Base-by-base conservation (phyloP, 2,329 filamentous ascomycete genomes). In the Ophiostoma triangulosporum region DNA sequence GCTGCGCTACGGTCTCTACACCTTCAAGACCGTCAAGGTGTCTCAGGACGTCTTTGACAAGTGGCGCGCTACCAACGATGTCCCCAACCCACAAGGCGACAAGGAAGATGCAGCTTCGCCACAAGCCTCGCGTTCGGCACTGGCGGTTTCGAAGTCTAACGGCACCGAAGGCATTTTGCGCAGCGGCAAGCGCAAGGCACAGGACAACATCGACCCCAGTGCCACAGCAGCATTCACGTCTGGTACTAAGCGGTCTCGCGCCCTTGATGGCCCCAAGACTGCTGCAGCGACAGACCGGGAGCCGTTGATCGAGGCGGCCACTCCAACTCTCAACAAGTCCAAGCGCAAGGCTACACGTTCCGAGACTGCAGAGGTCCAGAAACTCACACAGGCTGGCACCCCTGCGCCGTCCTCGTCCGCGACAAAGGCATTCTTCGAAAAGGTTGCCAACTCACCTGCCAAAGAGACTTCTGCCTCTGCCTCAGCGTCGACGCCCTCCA, bases 11-110 rank as follows among this genome's bases (percentile, higher is more conserved):
- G 78, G 77, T 2, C 70, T 81, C 1, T 81, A 81, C 61, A 75
- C 80, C 60, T 81, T 81, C 66, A 78, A 80, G 66, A 80, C 76
- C 17, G 73, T 80, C 40, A 78, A 78, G 60, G 76, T 77, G 1
- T 78, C 77, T 0, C 74, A 73, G 56, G 75, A 78, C 36, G 69
- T 79, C 8, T 68, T 80, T 52, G 76, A 73, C 63, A 75, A 75
- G 60, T 81, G 78, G 78, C 74, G 76, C 61, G 66, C 73, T 40
- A 73, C 75, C 53, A 73, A 81, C 59, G 74, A 74, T 31, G 68
- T 81, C 22, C 73, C 75, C 9, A 70, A 74, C 27, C 67, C 70
- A 0, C 70, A 74, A 51, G 73, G 75, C 9, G 72, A 77, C 45
- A 65, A 64, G 9, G 62, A 62, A 1, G 53, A 52, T 33, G 48